These are phyloP conservation scores for Neurospora cerealis DNA, from an alignment of 495 filamentous ascomycete species.

Conservation along the genomic window DNA sequence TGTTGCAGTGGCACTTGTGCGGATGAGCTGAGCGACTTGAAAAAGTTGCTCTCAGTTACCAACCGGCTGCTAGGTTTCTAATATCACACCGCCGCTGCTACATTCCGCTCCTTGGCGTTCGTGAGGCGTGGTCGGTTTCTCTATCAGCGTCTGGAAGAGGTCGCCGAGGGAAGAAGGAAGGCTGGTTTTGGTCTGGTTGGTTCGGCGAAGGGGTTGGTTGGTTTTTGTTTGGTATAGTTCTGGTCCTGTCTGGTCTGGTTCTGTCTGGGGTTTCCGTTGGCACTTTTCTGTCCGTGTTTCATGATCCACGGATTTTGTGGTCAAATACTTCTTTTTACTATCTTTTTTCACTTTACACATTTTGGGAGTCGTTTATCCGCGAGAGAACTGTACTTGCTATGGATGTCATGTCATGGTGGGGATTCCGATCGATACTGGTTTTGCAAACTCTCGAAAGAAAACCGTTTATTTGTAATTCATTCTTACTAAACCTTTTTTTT, in stretches of 20 bases:
- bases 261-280: not conserved
- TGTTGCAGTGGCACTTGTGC: not conserved
- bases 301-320: not conserved
- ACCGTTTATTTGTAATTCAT: not conserved
- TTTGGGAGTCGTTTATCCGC: not conserved
- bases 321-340: not conserved
- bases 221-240: not conserved
- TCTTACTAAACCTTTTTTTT: not conserved
- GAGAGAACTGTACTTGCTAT: not conserved
- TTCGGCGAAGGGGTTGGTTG: not conserved
- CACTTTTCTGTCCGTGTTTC: not conserved
- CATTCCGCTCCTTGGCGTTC: not conserved
- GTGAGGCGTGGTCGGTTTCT: not conserved
- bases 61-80: not conserved
- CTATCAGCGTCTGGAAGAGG: not conserved
- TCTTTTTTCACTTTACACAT: not conserved
- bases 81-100: not conserved
- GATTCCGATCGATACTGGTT: not conserved
- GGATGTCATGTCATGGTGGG: not conserved
- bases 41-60: not conserved
- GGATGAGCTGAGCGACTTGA: not conserved
- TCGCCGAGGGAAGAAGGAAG: not conserved
- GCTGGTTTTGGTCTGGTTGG: not conserved
- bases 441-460: not conserved
- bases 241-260: not conserved